Base-by-base conservation (phyloP, 371 early-diverging fungal species). In the Mucor piriformis region DNA sequence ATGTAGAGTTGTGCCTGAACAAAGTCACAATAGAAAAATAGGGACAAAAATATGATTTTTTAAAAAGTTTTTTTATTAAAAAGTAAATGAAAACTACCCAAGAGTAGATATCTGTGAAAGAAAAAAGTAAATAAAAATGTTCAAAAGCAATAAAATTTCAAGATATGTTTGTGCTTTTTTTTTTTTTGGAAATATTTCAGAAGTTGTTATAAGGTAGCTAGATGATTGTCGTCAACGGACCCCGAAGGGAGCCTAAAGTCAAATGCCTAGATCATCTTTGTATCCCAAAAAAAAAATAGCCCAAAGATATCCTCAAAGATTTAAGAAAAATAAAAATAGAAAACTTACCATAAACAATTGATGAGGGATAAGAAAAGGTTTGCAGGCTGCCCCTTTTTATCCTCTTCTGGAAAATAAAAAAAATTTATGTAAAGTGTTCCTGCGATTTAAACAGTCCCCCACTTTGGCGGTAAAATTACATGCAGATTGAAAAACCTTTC, bases 211-310 rank as follows among this genome's bases (percentile, higher is more conserved):
- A 42, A 42, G 77, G 74, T 74, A 74, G 74, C 74, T 77, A 64
- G 74, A 57, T 37, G 32, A 67, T 74, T 72, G 67, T 77, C 77
- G 71, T 77, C 77, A 77, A 57, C 62, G 70, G 42, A 18, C 38
- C 57, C 24, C 37, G 67, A 65, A 57, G 63, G 48, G 20, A 42
- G 8, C 42, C 72, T 77, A 77, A 77, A 77, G 77, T 71, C 77
- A 77, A 77, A 77, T 77, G 77, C 77, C 77, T 64, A 64, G 47
- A 47, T 77, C 77, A 77, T 77, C 77, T 62, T 74, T 59, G 42
- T 25, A 59, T 35, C n/a, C n/a, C 42, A n/a, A 42, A 66, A 48
- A 38, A 47, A 56, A 51, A 27, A 57, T 37, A 25, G 27, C 32
- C 29, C 42, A 51, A 33, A 56, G 42, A 49, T 13, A n/a, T n/a